These are phyloP conservation scores for Aspergillus transmontanensis DNA, from an alignment of 2,329 filamentous ascomycete genomes.

Conservation along the genomic window DNA sequence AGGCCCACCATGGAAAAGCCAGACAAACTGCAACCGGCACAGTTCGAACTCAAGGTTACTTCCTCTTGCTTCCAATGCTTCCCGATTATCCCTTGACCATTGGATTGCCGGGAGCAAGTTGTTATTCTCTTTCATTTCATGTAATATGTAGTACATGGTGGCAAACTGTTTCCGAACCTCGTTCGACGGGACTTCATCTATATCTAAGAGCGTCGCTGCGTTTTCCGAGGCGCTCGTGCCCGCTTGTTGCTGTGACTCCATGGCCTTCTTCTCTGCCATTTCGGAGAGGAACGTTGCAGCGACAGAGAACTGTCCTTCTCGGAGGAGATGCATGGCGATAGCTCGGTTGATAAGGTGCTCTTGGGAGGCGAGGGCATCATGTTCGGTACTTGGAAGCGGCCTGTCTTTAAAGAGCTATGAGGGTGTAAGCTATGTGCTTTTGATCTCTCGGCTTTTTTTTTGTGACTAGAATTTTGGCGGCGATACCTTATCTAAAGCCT, in stretches of 20 bases:
- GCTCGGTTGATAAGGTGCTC: constrained; percentile 83
- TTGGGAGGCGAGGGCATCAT: constrained; percentile 77
- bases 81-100: constrained; percentile 76
- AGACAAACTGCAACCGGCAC: constrained; percentile 84
- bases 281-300: constrained; percentile 84
- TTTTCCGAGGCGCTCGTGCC: constrained; percentile 38
- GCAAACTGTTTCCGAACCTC: constrained; percentile 79
- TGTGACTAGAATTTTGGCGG: background rate
- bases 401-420: constrained; percentile 66
- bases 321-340: constrained; percentile 93
- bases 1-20: constrained; percentile 74
- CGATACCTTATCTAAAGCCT: constrained; percentile 76
- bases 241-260: constrained; percentile 32
- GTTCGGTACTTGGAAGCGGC: constrained; percentile 72
- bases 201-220: constrained; percentile 50
- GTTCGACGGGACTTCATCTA: constrained; percentile 62
- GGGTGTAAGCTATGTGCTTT: background rate
- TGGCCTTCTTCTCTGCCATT: constrained; percentile 52
- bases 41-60: constrained; percentile 96
- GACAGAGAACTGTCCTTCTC: constrained; percentile 89
- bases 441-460: background rate
- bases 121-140: constrained; percentile 68
- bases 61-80: constrained; percentile 73
- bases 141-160: constrained; percentile 87
- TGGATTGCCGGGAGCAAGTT: constrained; percentile 82